Base-by-base conservation (phyloP, 192 early-diverging fungal genomes). In the Linnemannia zychae region DNA sequence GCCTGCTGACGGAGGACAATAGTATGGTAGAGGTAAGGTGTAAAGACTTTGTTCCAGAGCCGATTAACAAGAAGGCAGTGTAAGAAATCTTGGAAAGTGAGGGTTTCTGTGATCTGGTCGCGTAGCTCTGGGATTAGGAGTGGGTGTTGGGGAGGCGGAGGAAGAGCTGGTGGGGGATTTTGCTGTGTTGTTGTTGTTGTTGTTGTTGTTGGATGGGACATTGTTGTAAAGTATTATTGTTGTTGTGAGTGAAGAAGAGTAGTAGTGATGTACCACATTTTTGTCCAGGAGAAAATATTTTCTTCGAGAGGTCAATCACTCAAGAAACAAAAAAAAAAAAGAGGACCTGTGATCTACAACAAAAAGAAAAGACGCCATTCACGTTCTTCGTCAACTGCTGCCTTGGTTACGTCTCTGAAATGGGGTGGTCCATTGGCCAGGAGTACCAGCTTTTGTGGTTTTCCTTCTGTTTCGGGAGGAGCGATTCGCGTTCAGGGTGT, bases 41-140 rank as follows among this genome's bases (percentile, higher is more conserved):
- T 50, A 33, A 73, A 73, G 71, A 73, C 71, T n/a, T 31, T 44
- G 33, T 73, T 31, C 71, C 71, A 73, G 3, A 73, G 33, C 0
- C 71, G 71, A 9, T 33, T 50, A 5, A 73, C 71, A 6, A 47
- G 71, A 6, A 49, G 16, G 11, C 71, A 73, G 49, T 17, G 31
- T 15, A 13, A 22, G 49, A 53, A 53, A 73, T 73, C 71, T 17
- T 36, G 71, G 33, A 37, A 16, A 18, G 71, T 52, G 24, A 73
- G 33, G 28, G 31, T 36, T 33, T 73, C 48, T 4, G 48, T 73
- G 71, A 73, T 53, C 18, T 47, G 71, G 22, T 73, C 71, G 49
- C 71, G 71, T 31, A 73, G 33, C 52, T 73, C 71, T 7, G 71
- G 71, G 18, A 73, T 73, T 28, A 73, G 71, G 17, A 73, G 31